Evolutionary conservation across 108 stramenopile species (phyloP), one percentile per base, ranked within the genome.

Genomic region (Cyclotella baltica): DNA sequence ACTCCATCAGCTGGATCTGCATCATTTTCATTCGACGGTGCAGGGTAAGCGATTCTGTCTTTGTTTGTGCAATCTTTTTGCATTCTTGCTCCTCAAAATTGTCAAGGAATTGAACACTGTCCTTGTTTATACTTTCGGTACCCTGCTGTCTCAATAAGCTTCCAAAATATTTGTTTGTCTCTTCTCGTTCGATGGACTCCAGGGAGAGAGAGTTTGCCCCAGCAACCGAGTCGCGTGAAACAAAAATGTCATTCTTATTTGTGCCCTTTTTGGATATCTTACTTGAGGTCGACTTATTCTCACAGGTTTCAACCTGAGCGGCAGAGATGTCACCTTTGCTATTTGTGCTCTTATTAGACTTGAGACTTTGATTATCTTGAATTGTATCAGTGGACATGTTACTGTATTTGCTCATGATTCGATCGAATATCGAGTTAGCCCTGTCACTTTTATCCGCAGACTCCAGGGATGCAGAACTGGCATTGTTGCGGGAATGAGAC

Each of bases 321-420:
- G 40, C 6, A 6, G 40, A 43, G 10, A 10, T 43, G 40, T 10
- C n/a, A n/a, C n/a, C n/a, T n/a, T n/a, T n/a, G n/a, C n/a, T n/a
- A n/a, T n/a, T n/a, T n/a, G n/a, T n/a, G n/a, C n/a, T n/a, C n/a
- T n/a, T n/a, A n/a, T n/a, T n/a, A n/a, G n/a, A n/a, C n/a, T n/a
- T 43, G 10, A 13, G 13, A 36, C 55, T 72, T 31, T 27, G 23
- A 46, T 30, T 62, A 33, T 48, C 72, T 28, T n/a, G 36, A 40
- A 29, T 57, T 62, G 13, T 15, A 1, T 48, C 72, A 59, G 23
- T n/a, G 8, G 72, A 46, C 47, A 62, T 73, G 27, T 8, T 50
- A 31, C 35, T 37, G 47, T 73, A 73, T 33, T 73, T 73, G 16
- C 46, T 61, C 72, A 73, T 73, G 43, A 62, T 73, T 37, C 62